These are phyloP conservation scores for Ganoderma sinense DNA, from an alignment of 1,284 basidiomycete genomes.

Conservation along the genomic window DNA sequence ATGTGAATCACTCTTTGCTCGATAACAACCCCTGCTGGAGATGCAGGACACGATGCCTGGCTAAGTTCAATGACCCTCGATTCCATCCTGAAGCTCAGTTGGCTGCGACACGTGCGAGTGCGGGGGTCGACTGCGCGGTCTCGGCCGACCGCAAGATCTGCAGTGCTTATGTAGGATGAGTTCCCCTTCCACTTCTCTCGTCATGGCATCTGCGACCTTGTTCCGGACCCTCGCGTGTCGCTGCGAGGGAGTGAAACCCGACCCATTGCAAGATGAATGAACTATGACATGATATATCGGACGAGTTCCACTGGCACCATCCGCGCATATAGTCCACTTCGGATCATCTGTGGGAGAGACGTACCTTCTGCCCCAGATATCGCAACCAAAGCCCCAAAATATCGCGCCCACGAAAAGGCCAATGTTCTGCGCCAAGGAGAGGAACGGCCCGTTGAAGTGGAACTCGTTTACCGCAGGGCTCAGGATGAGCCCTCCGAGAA, in stretches of 20 bases:
- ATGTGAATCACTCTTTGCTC: neutral
- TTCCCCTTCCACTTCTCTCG: neutral
- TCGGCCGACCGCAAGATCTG: neutral
- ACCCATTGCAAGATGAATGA: neutral
- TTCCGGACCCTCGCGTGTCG: neutral
- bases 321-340: neutral
- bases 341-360: conserved; percentile 17
- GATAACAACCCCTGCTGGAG: neutral
- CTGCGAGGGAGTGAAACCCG: neutral
- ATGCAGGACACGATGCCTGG: neutral
- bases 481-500: conserved; percentile 62
- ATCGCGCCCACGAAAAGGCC: conserved; percentile 72
- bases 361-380: conserved; percentile 66
- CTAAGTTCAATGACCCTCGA: neutral
- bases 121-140: neutral
- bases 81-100: neutral
- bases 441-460: conserved; percentile 58
- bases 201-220: neutral
- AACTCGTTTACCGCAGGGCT: conserved; percentile 66
- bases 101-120: neutral
- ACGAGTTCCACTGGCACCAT: neutral
- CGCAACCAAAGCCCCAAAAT: conserved; percentile 70
- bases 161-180: neutral
- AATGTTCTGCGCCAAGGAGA: conserved; percentile 65
- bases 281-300: neutral